Evolutionary conservation across 495 filamentous ascomycete genomes (phyloP).

Genomic region (Tetracladium setigerum): DNA sequence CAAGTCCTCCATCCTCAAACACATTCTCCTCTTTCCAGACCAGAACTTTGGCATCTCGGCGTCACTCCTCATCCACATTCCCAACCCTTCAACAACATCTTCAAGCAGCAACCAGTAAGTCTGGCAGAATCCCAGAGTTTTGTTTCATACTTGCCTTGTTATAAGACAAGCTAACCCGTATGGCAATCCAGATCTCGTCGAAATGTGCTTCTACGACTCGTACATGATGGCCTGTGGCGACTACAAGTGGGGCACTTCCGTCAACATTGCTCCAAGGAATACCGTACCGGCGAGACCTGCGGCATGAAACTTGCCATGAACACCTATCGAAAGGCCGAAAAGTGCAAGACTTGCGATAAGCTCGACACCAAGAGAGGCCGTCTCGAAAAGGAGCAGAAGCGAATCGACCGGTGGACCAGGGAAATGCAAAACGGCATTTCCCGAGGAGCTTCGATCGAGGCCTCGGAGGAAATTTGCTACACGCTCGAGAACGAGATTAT

Average conservation of each 20-base stretch:
- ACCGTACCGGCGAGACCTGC: slow-evolving; percentile 96
- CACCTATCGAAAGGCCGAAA: slow-evolving; percentile 1
- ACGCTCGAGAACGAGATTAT: slow-evolving; percentile 58
- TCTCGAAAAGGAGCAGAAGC: slow-evolving; percentile 63
- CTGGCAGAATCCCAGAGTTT: not conserved
- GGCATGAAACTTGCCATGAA: slow-evolving; percentile 60
- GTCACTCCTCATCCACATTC: not conserved
- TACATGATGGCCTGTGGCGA: slow-evolving; percentile 63
- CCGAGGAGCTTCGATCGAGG: slow-evolving; percentile 74
- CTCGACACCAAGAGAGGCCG: slow-evolving; percentile 81
- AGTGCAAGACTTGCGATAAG: slow-evolving; percentile 60
- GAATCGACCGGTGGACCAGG: slow-evolving; percentile 72
- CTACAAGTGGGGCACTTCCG: slow-evolving; percentile 95
- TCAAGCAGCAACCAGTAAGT: slow-evolving; percentile 15
- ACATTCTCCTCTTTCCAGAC: slow-evolving; percentile 1
- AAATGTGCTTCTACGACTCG: slow-evolving; percentile 80
- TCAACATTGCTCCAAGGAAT: slow-evolving; percentile 90
- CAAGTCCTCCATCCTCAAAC: slow-evolving; percentile 2
- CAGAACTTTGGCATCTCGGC: not conserved
- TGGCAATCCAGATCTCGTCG: slow-evolving; percentile 37
- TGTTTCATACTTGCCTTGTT: slow-evolving; percentile 9
- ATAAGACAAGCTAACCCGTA: slow-evolving; percentile 3
- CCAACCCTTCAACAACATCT: not conserved
- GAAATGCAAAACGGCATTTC: slow-evolving; percentile 47
- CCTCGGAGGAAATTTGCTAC: slow-evolving; percentile 54